Evolutionary conservation across 192 early-diverging fungal species (phyloP).

Genomic region (Coemansia sp.): DNA sequence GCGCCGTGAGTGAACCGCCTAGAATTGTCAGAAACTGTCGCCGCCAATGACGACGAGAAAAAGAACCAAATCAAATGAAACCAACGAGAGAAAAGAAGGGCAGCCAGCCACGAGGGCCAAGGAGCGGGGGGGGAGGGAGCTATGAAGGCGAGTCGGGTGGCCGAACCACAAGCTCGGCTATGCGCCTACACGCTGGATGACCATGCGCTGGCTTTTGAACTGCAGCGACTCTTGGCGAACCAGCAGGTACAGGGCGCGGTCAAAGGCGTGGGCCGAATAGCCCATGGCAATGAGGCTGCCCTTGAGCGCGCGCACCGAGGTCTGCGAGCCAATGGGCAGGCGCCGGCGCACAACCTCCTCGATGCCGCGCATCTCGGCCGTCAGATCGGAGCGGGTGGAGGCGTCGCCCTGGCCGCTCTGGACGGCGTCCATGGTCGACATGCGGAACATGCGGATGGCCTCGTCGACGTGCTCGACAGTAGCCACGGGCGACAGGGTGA

Average conservation of each 20-base stretch:
- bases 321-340: constrained; percentile 80
- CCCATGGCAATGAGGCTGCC: constrained; percentile 54
- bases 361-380: constrained; percentile 68
- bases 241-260: constrained; percentile 71
- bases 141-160: too few relatives aligned
- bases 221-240: constrained; percentile 75
- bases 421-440: constrained; percentile 95
- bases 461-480: constrained; percentile 91
- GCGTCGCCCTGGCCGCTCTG: constrained; percentile 80
- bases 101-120: too few relatives aligned
- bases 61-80: too few relatives aligned
- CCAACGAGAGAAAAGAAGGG: too few relatives aligned
- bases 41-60: constrained; percentile 8
- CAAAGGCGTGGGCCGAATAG: constrained; percentile 53
- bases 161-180: too few relatives aligned
- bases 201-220: constrained; percentile 69
- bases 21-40: constrained; percentile 25
- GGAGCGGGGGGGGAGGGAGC: too few relatives aligned
- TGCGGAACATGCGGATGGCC: constrained; percentile 95
- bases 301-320: constrained; percentile 56
- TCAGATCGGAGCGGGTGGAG: constrained; percentile 66
- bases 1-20: constrained; percentile 33
- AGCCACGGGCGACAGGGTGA: constrained; percentile 78
- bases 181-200: constrained; percentile 49
- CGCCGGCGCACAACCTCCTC: constrained; percentile 82